Percentiles rank a stretch among this genome's conserved stretches.
Evolutionary conservation across 2,329 filamentous ascomycete genomes (phyloP).

Genomic region (Aspergillus fumigatus): DNA sequence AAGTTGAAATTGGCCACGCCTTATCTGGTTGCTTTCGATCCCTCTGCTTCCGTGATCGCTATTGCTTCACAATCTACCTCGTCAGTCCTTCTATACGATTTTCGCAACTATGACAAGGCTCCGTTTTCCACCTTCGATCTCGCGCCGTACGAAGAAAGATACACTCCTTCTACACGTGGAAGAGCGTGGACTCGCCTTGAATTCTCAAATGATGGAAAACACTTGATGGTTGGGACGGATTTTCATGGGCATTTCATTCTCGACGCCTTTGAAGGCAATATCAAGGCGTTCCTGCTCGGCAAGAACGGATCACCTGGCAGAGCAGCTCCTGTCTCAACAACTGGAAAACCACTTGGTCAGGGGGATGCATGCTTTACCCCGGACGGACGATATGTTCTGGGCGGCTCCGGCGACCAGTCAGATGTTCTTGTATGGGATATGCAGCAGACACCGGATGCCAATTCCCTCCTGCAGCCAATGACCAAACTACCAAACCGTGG

Average conservation of each 20-base stretch:
- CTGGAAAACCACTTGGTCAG: conserved; percentile 50
- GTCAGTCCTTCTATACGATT: conserved; percentile 81
- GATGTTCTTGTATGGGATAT: conserved; percentile 87
- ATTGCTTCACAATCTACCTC: conserved; percentile 78
- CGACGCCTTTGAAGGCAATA: conserved; percentile 81
- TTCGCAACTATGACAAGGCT: conserved; percentile 86
- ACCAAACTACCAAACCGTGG: conserved; percentile 44
- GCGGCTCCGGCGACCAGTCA: conserved; percentile 63
- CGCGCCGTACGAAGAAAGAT: conserved; percentile 51
- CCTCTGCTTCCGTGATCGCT: conserved; percentile 86
- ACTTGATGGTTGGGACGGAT: conserved; percentile 76
- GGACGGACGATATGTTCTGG: conserved; percentile 83
- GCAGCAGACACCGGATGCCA: conserved; percentile 50
- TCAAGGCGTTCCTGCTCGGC: conserved; percentile 67
- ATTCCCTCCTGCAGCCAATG: conserved; percentile 47
- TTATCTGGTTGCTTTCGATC: conserved; percentile 83
- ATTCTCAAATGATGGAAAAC: conserved; percentile 94
- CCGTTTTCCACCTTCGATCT: conserved; percentile 87
- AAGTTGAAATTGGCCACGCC: conserved; percentile 75
- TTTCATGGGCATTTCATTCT: conserved; percentile 82
- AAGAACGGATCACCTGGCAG: conserved; percentile 47
- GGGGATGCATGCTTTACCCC: conserved; percentile 85
- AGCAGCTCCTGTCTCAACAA: conserved; percentile 48
- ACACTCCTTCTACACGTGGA: conserved; percentile 45
- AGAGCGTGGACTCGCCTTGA: conserved; percentile 79